Evolutionary conservation across 495 filamentous ascomycete species (phyloP).

Genomic region (Ascodesmis nigricans): DNA sequence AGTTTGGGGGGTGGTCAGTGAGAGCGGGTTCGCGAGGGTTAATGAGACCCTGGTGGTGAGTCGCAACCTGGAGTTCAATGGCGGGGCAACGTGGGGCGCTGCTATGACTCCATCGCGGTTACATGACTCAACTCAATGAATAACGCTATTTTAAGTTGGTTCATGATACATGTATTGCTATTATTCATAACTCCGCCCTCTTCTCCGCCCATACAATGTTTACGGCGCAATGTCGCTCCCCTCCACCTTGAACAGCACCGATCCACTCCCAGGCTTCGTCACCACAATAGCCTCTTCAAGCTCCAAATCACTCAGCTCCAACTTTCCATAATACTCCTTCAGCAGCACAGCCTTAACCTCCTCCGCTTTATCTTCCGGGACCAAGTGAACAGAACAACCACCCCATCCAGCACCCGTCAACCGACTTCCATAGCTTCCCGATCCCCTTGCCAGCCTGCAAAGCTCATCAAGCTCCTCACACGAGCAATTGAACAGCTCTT

Average conservation of each 20-base stretch:
- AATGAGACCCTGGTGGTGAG: too few relatives aligned
- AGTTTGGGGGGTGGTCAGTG: too few relatives aligned
- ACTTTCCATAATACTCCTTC: conserved; percentile 55
- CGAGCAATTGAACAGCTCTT: conserved; percentile 68
- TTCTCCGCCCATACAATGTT: too few relatives aligned
- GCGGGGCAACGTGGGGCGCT: too few relatives aligned
- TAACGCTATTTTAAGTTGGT: too few relatives aligned
- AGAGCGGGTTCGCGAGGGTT: too few relatives aligned
- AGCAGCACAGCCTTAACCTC: conserved; percentile 54
- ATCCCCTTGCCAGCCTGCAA: conserved; percentile 51
- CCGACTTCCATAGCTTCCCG: conserved; percentile 64
- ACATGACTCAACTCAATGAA: too few relatives aligned
- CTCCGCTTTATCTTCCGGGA: conserved; percentile 69
- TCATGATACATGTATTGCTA: too few relatives aligned
- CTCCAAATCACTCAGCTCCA: conserved; percentile 49
- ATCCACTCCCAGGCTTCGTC: conserved; percentile 57
- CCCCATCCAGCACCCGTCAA: conserved; percentile 95
- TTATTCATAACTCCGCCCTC: too few relatives aligned
- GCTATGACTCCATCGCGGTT: too few relatives aligned
- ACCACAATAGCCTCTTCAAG: conserved; percentile 65
- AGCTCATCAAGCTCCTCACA: conserved; percentile 76
- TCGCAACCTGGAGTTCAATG: too few relatives aligned
- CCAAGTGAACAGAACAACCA: conserved; percentile 82
- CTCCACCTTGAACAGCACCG: conserved; percentile 17
- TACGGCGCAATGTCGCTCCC: too few relatives aligned